Percentiles rank a stretch among this genome's conserved stretches.
These are phyloP conservation scores for Graphiopsis chlorocephala DNA, from an alignment of 2,329 filamentous ascomycete genomes.

Conservation along the genomic window DNA sequence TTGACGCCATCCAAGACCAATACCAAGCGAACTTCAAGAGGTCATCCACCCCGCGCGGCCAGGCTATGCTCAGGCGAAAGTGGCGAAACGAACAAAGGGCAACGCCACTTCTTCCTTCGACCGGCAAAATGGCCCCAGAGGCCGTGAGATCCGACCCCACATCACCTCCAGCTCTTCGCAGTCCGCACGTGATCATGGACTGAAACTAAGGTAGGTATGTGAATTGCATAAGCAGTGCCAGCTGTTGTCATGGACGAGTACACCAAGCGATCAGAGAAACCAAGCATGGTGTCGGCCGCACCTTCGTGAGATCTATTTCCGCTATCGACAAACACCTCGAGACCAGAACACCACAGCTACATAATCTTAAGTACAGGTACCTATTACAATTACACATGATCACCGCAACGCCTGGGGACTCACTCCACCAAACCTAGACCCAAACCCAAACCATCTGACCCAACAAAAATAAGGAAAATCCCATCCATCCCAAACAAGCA, in stretches of 20 bases:
- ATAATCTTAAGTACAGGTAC: too few relatives aligned
- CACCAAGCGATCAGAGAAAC: too few relatives aligned
- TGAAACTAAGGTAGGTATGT: too few relatives aligned
- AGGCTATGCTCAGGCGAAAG: background rate
- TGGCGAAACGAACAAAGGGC: background rate
- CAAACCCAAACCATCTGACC: too few relatives aligned
- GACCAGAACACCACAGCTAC: too few relatives aligned
- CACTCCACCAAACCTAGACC: background rate
- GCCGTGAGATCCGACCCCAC: background rate
- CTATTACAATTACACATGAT: too few relatives aligned
- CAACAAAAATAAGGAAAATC: background rate
- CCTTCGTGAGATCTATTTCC: too few relatives aligned
- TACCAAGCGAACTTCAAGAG: background rate
- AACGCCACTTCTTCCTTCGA: background rate
- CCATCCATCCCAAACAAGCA: conserved; percentile 2
- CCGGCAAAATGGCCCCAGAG: background rate
- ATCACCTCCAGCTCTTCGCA: background rate
- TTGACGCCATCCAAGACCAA: conserved; percentile 14
- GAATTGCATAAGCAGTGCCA: background rate
- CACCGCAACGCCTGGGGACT: background rate
- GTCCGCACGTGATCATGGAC: background rate
- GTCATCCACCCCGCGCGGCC: background rate
- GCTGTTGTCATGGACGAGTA: too few relatives aligned
- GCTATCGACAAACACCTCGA: too few relatives aligned
- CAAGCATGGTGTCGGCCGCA: too few relatives aligned